Evolutionary conservation across 768 basidiomycete genomes (phyloP), one percentile per base, ranked within the genome.

Genomic region (Suillus subaureus): DNA sequence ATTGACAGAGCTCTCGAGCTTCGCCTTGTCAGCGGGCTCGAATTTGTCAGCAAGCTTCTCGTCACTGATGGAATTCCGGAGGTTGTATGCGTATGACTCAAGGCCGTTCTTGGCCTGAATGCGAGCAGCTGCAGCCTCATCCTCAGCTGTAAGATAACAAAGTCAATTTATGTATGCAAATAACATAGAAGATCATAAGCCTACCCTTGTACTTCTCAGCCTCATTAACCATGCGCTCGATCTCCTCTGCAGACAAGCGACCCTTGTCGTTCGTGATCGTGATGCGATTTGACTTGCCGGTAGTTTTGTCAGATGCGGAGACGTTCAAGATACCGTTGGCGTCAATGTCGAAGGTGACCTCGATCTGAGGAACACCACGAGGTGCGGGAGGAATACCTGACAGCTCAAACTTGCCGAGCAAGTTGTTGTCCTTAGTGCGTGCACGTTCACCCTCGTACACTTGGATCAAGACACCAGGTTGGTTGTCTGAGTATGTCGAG

Each of bases 361-460:
- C 96, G 70, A 98, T 86, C 74, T 97, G 97, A 74, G 97, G 97
- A 71, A 97, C 95, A 83, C 96, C 96, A 82, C 96, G 94, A 67
- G 97, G 97, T 31, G 96, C 94, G 47, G 97, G 96, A 26, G 93
- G 96, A 68, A 98, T 98, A 64, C 96, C 94, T 67, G 93, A 92
- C 39, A 99, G 90, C 81, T 98, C 96, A 79, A 98, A 99, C 82
- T 99, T 97, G 77, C 97, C 97, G 76, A 99, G 93, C 40, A 96
- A 79, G 83, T 98, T 97, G 86, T 98, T 98, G 83, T 98, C 97
- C 85, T 96, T 97, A 66, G 96, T 97, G 75, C 95, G 93, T 39
- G 96, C 94, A 84, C 96, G 94, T 79, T 98, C 96, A 80, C 96
- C 97, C 84, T 99, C 97, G 81, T 88, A 97, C 43, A 98, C 96